Conservation (phyloP, 1,284 basidiomycete species). For the Trichosporon sp. region DNA sequence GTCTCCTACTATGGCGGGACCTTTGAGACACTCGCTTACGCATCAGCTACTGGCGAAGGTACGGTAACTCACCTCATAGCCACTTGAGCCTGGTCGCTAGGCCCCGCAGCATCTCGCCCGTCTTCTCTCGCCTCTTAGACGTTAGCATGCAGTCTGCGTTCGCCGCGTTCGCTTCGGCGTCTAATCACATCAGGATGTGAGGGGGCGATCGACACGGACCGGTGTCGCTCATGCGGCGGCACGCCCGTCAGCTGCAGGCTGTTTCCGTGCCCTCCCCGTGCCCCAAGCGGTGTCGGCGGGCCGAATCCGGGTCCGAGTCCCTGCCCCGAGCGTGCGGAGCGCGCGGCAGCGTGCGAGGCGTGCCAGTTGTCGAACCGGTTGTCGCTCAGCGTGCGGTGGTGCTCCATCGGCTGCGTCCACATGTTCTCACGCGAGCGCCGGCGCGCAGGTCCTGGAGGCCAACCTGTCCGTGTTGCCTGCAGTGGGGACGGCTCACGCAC, state of each 20-base stretch:
- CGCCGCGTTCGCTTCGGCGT: neutral
- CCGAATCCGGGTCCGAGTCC: neutral
- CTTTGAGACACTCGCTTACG: too few species aligned
- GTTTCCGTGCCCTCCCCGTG: neutral
- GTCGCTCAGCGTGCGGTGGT: slow-evolving; percentile 10
- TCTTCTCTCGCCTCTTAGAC: neutral
- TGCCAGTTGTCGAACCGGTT: neutral
- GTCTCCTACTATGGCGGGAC: too few species aligned
- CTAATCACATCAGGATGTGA: neutral
- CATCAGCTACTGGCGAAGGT: neutral
- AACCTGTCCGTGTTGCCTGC: neutral
- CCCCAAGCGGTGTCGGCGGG: neutral
- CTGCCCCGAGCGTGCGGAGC: neutral
- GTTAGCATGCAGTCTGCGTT: neutral
- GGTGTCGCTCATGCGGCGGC: neutral
- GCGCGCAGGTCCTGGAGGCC: neutral
- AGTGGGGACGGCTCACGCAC: neutral
- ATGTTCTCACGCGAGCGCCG: neutral
- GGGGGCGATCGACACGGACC: neutral
- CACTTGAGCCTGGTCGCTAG: neutral
- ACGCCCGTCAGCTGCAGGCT: slow-evolving; percentile 3
- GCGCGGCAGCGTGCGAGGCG: neutral
- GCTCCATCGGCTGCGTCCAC: neutral
- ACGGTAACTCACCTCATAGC: neutral
- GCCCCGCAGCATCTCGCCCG: neutral